Conservation (phyloP, 148 eudicot genomes). For the Polygonum maritimum region DNA sequence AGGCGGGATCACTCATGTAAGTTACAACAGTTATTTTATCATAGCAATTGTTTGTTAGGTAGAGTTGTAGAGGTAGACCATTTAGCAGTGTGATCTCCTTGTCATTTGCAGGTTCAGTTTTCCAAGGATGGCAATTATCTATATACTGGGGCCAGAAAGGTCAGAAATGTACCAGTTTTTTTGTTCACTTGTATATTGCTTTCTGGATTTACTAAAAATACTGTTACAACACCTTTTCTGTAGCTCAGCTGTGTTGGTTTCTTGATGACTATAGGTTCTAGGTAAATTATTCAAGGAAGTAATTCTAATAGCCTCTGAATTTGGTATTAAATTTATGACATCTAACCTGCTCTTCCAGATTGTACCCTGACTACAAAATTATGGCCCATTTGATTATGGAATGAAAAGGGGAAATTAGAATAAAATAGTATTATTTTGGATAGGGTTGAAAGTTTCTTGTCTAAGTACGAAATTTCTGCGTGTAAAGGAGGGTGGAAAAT, state of each 20-base stretch:
- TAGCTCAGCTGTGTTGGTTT: not conserved
- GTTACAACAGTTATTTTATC: constrained; percentile 18
- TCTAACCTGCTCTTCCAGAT: no score
- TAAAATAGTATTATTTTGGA: no score
- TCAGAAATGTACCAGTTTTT: constrained; percentile 15
- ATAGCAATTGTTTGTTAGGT: not conserved
- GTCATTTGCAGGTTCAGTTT: constrained; percentile 63
- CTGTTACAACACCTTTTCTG: not conserved
- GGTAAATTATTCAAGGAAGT: not conserved
- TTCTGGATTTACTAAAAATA: not conserved
- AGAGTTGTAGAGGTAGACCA: not conserved
- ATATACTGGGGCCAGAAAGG: constrained; percentile 96
- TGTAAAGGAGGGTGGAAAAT: no score
- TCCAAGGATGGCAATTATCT: constrained; percentile 95
- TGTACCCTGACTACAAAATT: no score
- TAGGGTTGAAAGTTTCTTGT: no score
- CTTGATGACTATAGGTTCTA: not conserved
- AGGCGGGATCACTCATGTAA: constrained; percentile 97
- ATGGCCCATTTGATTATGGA: no score
- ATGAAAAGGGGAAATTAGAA: no score
- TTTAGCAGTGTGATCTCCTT: not conserved
- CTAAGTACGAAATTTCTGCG: no score
- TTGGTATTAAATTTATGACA: no score
- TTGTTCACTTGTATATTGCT: not conserved
- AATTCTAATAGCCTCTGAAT: not conserved